Base-by-base conservation (phyloP, 2,329 filamentous ascomycete genomes). In the Clonostachys sp. region DNA sequence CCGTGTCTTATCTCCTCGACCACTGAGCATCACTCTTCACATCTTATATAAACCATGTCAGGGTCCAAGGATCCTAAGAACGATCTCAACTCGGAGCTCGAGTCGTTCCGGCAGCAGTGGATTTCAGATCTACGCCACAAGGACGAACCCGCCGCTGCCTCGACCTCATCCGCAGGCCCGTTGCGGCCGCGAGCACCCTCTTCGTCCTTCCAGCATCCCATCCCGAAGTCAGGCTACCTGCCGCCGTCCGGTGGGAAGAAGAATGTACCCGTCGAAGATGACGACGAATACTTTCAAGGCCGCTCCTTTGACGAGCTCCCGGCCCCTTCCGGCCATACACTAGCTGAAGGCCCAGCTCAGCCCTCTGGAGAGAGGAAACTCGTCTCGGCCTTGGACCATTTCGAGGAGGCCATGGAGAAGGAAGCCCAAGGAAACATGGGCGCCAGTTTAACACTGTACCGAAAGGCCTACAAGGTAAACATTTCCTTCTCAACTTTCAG, bases 341-440 rank as follows among this genome's bases (percentile, higher is more conserved):
- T 55, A 4, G 24, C 9, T 30, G 24, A 30, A 10, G 9, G 24
- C 24, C 24, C 24, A 30, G 53, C 38, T 30, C 45, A 51, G 30
- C 10, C 20, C 46, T 47, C 14, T 48, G 47, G 46, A 41, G 58
- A 64, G 12, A 63, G 55, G 48, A 66, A 86, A 55, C 87, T 87
- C 5, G 72, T 74, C 18, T 88, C 91, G 12, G 94, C 94, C 1
- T 69, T 99, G 14, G 94, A 97, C 57, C 89, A 96, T 64, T 97
- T 94, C 59, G 94, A 97, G 63, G 83, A 81, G 61, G 94, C 92
- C 5, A 91, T 96, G 48, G 87, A 95, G 67, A 91, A 85, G 65
- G 94, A 99, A 68, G 80, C 78, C 0, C 81, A 87, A 57, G 94
- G 94, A 1, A 94, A 83, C 52, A 74, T 97, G 45, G 91, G 91